Evolutionary conservation across 2,329 filamentous ascomycete species (phyloP), one percentile per base, ranked within the genome.

Genomic region (Chaetothyriales sp.): DNA sequence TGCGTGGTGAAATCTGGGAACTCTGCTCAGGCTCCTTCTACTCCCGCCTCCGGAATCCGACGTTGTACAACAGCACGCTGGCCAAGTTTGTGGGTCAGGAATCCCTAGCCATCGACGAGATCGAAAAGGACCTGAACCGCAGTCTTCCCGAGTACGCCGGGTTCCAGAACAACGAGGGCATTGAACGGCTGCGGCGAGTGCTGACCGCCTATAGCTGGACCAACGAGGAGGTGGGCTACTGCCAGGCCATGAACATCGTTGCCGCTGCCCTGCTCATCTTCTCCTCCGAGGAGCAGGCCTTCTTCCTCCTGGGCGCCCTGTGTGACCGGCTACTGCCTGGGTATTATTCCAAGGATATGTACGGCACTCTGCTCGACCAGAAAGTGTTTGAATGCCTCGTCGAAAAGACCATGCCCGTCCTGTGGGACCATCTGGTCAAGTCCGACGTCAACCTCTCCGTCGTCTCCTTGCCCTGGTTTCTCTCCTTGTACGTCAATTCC

Each of bases 231-330:
- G 89, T 98, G 50, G 92, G 92, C 58, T 98, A 98, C 68, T 98
- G 92, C 66, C 92, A 98, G 69, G 92, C 92, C 55, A 98, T 98
- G 92, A 98, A 98, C 67, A 98, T 98, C 60, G 92, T 98, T 32
- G 90, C 95, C 50, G 92, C 92, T 18, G 92, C 92, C n/a, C 72
- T 98, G 52, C 76, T 98, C 60, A 98, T 98, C 73, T 96, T 96
- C 72, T 94, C 94, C 81, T 96, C 89, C 7, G 92, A 98, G 68
- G 69, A 84, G 0, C 92, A 98, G 68, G 92, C 92, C 1, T 98
- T 96, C 69, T 98, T 92, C 66, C 74, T 95, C 6, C 78, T 98
- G 44, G 94, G 88, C 1, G 77, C 90, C 1, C 75, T 98, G 15
- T 98, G 92, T 70, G 90, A 96, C 65, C 83, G 90, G 46, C 74